Percentiles rank a stretch among this genome's conserved stretches.
Evolutionary conservation across 352 stramenopile genomes (phyloP).

Genomic region (Blastocystis sp.): DNA sequence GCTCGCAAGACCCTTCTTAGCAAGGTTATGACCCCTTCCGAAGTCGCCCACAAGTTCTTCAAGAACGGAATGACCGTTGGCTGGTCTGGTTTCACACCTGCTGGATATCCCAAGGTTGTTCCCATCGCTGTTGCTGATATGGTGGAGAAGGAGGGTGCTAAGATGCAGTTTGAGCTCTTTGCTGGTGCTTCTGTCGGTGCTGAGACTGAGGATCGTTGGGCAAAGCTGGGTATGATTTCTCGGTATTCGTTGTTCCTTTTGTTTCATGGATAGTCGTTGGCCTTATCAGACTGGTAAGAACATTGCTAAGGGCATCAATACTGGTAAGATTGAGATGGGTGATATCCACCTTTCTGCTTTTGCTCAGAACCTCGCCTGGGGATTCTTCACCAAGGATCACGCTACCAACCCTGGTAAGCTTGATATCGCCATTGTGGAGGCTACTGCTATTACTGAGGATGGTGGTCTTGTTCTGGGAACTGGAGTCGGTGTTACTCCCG

Average conservation of each 20-base stretch:
- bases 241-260: neutral
- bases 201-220: conserved; percentile 67
- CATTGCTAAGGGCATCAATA: conserved; percentile 67
- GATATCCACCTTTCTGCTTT: conserved; percentile 65
- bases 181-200: conserved; percentile 61
- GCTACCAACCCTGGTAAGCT: conserved; percentile 58
- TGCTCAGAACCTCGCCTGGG: conserved; percentile 62
- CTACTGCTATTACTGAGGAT: conserved; percentile 63
- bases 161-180: conserved; percentile 66
- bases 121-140: conserved; percentile 66
- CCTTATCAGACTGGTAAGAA: conserved; percentile 68
- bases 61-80: conserved; percentile 59
- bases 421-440: conserved; percentile 63
- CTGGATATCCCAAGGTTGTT: conserved; percentile 68
- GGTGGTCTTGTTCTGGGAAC: conserved; percentile 67
- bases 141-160: conserved; percentile 59
- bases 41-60: conserved; percentile 67
- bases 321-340: conserved; percentile 67
- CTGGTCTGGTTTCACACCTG: conserved; percentile 66
- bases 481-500: conserved; percentile 60
- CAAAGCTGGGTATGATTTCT: conserved; percentile 67
- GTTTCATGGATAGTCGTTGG: conserved; percentile 29
- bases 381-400: conserved; percentile 67
- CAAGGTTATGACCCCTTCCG: conserved; percentile 65
- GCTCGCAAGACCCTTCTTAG: conserved; percentile 55